phyloP scores from a whole-genome alignment of 2,329 filamentous ascomycete species.

The Zalaria obscura region DNA sequence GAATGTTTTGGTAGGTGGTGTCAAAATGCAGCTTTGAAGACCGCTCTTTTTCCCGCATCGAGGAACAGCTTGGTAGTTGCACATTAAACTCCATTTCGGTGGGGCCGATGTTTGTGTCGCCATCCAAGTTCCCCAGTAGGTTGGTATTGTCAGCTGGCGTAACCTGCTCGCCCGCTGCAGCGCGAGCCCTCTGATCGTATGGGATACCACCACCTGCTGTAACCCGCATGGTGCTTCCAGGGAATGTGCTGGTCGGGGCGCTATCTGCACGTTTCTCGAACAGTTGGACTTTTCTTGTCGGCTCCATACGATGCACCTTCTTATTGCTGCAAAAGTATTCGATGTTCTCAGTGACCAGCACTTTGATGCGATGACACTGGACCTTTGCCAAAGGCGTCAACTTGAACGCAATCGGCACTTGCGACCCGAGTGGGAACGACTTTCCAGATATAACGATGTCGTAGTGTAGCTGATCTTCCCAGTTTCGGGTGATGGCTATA shows the following conservation, averaged over 20 bases:
- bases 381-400: slow-evolving; percentile 86
- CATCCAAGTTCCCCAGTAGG: slow-evolving; percentile 64
- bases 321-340: slow-evolving; percentile 85
- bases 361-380: slow-evolving; percentile 82
- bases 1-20: slow-evolving; percentile 85
- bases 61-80: slow-evolving; percentile 76
- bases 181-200: slow-evolving; percentile 43
- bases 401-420: slow-evolving; percentile 88
- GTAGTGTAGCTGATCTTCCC: slow-evolving; percentile 92
- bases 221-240: slow-evolving; percentile 61
- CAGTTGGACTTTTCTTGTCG: slow-evolving; percentile 67
- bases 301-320: slow-evolving; percentile 71
- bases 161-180: slow-evolving; percentile 41
- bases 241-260: slow-evolving; percentile 57
- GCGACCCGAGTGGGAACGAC: slow-evolving; percentile 77
- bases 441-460: slow-evolving; percentile 94
- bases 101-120: slow-evolving; percentile 65
- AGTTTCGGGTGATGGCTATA: slow-evolving; percentile 83
- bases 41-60: slow-evolving; percentile 61
- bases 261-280: slow-evolving; percentile 81
- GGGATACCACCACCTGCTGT: slow-evolving; percentile 69
- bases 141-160: slow-evolving; percentile 46
- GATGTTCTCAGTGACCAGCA: slow-evolving; percentile 77
- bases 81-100: slow-evolving; percentile 94
- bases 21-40: slow-evolving; percentile 63